phyloP scores from a whole-genome alignment of 2,329 filamentous ascomycete species.

The Bisporella sp. region DNA sequence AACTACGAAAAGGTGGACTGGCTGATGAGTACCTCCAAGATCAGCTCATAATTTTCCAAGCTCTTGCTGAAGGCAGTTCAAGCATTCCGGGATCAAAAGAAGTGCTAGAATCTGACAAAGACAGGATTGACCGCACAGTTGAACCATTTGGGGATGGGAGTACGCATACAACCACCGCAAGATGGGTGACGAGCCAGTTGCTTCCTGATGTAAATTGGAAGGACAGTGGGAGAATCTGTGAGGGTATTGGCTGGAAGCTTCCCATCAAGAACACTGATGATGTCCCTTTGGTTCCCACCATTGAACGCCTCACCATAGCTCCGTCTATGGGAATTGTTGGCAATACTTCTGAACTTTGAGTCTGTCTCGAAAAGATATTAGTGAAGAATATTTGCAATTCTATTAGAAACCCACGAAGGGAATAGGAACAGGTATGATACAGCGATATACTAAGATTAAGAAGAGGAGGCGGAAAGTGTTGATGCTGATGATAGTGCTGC shows the following conservation, averaged over 20 bases:
- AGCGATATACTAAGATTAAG: too few species aligned
- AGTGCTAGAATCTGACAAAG: constrained; percentile 12
- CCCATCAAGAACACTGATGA: too few species aligned
- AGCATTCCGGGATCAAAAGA: constrained; percentile 15
- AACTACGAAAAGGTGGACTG: constrained; percentile 37
- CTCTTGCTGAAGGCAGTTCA: constrained; percentile 45
- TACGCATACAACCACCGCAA: constrained; percentile 50
- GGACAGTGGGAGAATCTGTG: constrained; percentile 42
- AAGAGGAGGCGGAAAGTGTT: too few species aligned
- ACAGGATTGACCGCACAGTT: constrained; percentile 36
- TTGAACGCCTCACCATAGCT: too few species aligned
- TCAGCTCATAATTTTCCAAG: constrained; percentile 54
- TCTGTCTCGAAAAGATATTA: too few species aligned
- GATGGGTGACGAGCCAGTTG: constrained; percentile 50
- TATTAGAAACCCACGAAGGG: too few species aligned
- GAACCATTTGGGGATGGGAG: constrained; percentile 51
- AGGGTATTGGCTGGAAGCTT: constrained; percentile 33
- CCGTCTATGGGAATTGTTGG: too few species aligned
- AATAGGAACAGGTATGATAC: too few species aligned
- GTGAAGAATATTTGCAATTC: too few species aligned
- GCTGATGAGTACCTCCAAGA: constrained; percentile 55
- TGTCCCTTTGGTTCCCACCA: too few species aligned
- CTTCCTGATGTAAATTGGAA: constrained; percentile 43
- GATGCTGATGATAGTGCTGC: too few species aligned
- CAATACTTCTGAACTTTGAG: too few species aligned